Base-by-base conservation (phyloP, 306 rosid species). In the Mucuna pruriens region DNA sequence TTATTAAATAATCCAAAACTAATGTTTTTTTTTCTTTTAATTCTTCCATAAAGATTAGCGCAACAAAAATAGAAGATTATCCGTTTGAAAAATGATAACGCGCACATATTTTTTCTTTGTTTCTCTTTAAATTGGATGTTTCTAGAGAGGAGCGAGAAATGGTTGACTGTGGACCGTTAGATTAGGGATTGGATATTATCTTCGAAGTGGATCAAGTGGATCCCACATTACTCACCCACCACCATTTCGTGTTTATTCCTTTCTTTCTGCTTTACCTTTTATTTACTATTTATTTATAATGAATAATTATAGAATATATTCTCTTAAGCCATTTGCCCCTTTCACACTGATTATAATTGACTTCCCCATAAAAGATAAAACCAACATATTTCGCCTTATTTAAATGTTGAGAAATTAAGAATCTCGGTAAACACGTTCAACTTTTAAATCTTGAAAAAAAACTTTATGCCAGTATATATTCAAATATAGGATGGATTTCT, bases 31-130 rank as follows among this genome's bases (percentile, higher is more conserved):
- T n/a, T n/a, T n/a, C n/a, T 62, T 62, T 31, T 31, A 61, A 15
- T 61, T 29, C 20, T 61, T 61, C 40, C 2, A n/a, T 64, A 0
- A 7, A 33, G 15, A 34, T 66, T 39, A 66, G 0, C 69, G 55
- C 46, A 33, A 48, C 4, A 82, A 65, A 82, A 31, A 80, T 12
- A 48, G 54, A 57, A 77, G 11, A 38, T 86, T 87, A 87, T 89
- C 89, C 78, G 60, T 26, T 85, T 69, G 73, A 31, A 8, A 13
- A 57, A 45, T 42, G 68, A 58, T 2, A 52, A 71, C 0, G 45
- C 25, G 13, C 38, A 7, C 44, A 61, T 7, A 2, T 22, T 19
- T 9, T 2, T 19, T 0, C 10, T 0, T 8, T 54, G 26, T 26
- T 25, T 31, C 12, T 51, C 7, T 62, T 64, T 40, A 16, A 29